Conservation (phyloP, 306 rosid species). For the Quercus variabilis region DNA sequence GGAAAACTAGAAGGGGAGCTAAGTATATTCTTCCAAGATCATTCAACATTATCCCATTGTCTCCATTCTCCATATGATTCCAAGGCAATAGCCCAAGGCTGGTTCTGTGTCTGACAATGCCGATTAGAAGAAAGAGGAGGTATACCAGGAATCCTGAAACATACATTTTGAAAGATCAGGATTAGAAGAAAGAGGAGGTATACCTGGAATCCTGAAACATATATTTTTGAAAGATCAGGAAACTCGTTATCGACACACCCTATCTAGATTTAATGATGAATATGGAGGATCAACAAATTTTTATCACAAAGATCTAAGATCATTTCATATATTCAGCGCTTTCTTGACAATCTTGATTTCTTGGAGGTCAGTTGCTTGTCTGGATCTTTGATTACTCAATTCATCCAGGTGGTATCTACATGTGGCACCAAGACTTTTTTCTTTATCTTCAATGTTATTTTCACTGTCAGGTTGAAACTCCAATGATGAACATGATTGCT, state of each 20-base stretch:
- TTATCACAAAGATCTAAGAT: conserved; percentile 68
- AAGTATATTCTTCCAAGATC: conserved; percentile 76
- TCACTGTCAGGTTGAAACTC: conserved; percentile 77
- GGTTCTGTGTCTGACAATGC: conserved; percentile 43
- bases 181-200: conserved; percentile 40
- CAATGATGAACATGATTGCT: conserved; percentile 98
- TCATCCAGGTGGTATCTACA: background rate
- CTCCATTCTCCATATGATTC: conserved; percentile 65
- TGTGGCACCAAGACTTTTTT: too few relatives aligned
- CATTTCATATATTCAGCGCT: conserved; percentile 58
- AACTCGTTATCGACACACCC: conserved; percentile 82
- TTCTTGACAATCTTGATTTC: conserved; percentile 82
- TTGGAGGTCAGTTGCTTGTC: conserved; percentile 67
- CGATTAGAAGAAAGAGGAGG: conserved; percentile 42
- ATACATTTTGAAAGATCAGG: conserved; percentile 66
- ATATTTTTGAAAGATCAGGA: conserved; percentile 69
- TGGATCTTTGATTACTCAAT: background rate
- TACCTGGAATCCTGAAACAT: conserved; percentile 81
- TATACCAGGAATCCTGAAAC: conserved; percentile 77
- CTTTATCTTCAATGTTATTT: too few relatives aligned
- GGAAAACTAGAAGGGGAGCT: conserved; percentile 91
- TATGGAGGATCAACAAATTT: conserved; percentile 73
- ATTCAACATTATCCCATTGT: conserved; percentile 65
- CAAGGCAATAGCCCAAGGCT: conserved; percentile 64
- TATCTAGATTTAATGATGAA: conserved; percentile 88